Percentiles rank a stretch among this genome's conserved stretches.
These are phyloP conservation scores for Aspergillus sparsus DNA, from an alignment of 495 filamentous ascomycete species.

Conservation along the genomic window DNA sequence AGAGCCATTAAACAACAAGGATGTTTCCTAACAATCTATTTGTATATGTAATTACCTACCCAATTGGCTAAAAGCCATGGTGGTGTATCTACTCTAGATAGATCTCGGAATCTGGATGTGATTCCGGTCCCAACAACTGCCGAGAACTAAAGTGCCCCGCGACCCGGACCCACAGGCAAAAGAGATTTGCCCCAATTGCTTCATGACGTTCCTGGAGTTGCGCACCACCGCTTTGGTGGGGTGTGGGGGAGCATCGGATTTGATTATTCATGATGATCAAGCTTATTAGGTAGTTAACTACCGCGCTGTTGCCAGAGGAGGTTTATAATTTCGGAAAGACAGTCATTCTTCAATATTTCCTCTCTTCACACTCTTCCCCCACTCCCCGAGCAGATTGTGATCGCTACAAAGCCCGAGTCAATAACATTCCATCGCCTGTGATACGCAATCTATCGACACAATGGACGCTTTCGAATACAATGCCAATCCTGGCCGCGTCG, in stretches of 20 bases:
- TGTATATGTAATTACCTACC: no score
- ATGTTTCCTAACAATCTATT: no score
- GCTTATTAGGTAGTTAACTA: conserved; percentile 12
- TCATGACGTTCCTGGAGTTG: conserved; percentile 22
- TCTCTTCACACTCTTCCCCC: not conserved
- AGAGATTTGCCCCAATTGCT: conserved; percentile 16
- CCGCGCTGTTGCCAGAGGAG: not conserved
- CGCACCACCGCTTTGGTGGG: conserved; percentile 27
- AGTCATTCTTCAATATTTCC: not conserved
- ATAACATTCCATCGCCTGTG: not conserved
- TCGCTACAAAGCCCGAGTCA: not conserved
- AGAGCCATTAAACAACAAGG: no score
- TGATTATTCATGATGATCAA: conserved; percentile 35
- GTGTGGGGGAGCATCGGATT: conserved; percentile 31
- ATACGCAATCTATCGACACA: conserved; percentile 8
- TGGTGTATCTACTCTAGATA: no score
- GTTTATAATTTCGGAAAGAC: not conserved
- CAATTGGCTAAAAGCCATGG: no score
- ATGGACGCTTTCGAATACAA: conserved; percentile 68
- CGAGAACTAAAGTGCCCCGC: conserved; percentile 24
- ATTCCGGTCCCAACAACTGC: conserved; percentile 26
- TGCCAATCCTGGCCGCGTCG: conserved; percentile 57
- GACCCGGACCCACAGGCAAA: conserved; percentile 34
- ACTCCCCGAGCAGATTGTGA: no score
- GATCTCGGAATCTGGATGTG: conserved; percentile 15